These are phyloP conservation scores for Penicillium steckii DNA, from an alignment of 495 filamentous ascomycete genomes.

Conservation along the genomic window DNA sequence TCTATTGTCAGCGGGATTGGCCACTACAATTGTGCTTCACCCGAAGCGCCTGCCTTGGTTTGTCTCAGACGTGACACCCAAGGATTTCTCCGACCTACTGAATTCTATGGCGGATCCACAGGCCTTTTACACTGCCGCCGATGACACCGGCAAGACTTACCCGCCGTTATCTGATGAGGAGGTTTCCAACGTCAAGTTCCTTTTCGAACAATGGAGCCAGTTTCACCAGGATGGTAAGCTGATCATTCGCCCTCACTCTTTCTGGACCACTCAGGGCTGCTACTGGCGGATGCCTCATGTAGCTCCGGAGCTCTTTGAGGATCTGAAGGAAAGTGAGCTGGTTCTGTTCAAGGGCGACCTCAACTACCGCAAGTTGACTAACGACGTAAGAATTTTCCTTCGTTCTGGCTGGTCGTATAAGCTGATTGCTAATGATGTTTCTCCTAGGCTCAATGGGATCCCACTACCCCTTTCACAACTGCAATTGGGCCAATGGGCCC, in stretches of 20 bases:
- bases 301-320: conserved; percentile 66
- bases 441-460: conserved; percentile 75
- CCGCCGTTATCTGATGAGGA: conserved; percentile 64
- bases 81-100: conserved; percentile 79
- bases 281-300: conserved; percentile 81
- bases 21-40: conserved; percentile 84
- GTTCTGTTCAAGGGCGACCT: conserved; percentile 96
- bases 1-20: conserved; percentile 74
- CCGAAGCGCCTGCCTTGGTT: conserved; percentile 97
- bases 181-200: conserved; percentile 61
- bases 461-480: conserved; percentile 79
- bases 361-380: conserved; percentile 90
- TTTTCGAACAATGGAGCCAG: conserved; percentile 77
- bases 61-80: conserved; percentile 87
- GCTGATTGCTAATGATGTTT: neutral
- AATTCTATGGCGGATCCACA: conserved; percentile 71
- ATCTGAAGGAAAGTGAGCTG: conserved; percentile 82
- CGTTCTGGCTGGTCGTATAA: neutral
- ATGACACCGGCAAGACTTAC: conserved; percentile 61
- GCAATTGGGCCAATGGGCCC: conserved; percentile 87
- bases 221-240: conserved; percentile 82
- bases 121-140: conserved; percentile 71
- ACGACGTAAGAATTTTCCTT: conserved; percentile 63
- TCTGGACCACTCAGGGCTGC: conserved; percentile 84
- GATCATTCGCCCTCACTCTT: conserved; percentile 72